A percentile compares a stretch with the other conserved stretches of the same genome.
These are phyloP conservation scores for Aspergillus sp. DNA, from an alignment of 2,329 filamentous ascomycete genomes.

Conservation along the genomic window DNA sequence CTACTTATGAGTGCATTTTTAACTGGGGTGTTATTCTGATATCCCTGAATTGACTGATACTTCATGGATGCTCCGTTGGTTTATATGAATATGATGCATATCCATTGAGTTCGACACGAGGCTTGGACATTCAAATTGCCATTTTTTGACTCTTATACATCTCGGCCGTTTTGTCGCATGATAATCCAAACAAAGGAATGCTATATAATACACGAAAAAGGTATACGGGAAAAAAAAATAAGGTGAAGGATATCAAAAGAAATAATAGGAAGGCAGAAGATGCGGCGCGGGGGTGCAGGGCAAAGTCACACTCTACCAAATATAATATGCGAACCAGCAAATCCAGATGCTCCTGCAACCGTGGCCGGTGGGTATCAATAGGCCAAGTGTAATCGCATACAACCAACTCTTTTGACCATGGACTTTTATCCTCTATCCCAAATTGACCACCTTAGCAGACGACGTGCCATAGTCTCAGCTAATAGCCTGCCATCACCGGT, in stretches of 20 bases:
- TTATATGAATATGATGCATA: background rate
- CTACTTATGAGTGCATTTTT: slow-evolving; percentile 1
- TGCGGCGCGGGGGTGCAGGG: background rate
- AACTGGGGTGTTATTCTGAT: background rate
- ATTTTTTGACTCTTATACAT: slow-evolving; percentile 1
- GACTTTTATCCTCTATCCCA: background rate
- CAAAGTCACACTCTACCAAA: background rate
- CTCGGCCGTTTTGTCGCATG: background rate
- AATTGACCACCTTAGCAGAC: background rate
- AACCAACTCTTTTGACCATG: background rate
- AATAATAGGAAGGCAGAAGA: background rate
- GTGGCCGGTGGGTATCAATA: background rate
- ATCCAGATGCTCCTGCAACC: background rate
- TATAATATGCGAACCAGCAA: background rate
- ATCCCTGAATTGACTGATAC: background rate
- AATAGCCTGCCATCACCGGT: background rate
- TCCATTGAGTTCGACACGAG: too few species aligned
- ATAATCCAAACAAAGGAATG: background rate
- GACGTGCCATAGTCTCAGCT: background rate
- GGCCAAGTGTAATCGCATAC: background rate
- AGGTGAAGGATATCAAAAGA: background rate
- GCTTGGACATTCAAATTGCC: background rate
- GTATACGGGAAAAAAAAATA: background rate
- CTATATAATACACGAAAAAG: background rate
- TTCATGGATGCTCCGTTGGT: background rate